Conservation (phyloP, 495 filamentous ascomycete species). For the Immersiella caudata region DNA sequence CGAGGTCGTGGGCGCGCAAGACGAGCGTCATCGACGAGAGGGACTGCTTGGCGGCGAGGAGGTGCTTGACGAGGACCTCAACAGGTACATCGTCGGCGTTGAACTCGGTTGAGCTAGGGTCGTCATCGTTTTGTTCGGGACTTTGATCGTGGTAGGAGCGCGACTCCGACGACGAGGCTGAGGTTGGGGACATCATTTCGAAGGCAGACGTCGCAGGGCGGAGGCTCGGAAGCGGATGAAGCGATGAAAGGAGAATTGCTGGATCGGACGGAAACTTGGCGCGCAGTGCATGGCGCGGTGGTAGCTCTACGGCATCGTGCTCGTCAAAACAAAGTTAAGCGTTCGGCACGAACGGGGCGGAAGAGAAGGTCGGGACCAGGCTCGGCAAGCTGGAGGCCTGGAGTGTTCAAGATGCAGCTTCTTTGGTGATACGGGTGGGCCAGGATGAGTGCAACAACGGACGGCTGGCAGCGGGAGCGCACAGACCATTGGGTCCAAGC, state of each 20-base stretch:
- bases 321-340: constrained; percentile 2
- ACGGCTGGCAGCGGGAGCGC: not conserved
- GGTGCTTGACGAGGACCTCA: constrained; percentile 76
- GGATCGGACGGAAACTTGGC: not conserved
- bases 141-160: constrained; percentile 11
- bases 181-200: constrained; percentile 18
- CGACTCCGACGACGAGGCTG: constrained; percentile 15
- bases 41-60: constrained; percentile 87
- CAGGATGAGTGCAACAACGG: not conserved
- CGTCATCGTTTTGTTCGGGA: constrained; percentile 17
- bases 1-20: constrained; percentile 84
- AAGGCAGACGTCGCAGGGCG: not conserved
- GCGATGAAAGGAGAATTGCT: not conserved
- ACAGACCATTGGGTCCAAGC: not conserved
- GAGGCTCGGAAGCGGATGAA: not conserved
- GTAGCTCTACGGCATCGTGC: constrained; percentile 15
- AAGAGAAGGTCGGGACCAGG: not conserved
- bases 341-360: constrained; percentile 1
- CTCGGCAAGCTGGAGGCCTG: not conserved
- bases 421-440: not conserved
- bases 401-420: not conserved
- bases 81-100: constrained; percentile 51
- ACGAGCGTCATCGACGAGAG: constrained; percentile 85
- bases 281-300: constrained; percentile 10
- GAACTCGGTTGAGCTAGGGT: constrained; percentile 27